phyloP scores from a whole-genome alignment of 2,329 filamentous ascomycete genomes.

The Helotiales sp. region DNA sequence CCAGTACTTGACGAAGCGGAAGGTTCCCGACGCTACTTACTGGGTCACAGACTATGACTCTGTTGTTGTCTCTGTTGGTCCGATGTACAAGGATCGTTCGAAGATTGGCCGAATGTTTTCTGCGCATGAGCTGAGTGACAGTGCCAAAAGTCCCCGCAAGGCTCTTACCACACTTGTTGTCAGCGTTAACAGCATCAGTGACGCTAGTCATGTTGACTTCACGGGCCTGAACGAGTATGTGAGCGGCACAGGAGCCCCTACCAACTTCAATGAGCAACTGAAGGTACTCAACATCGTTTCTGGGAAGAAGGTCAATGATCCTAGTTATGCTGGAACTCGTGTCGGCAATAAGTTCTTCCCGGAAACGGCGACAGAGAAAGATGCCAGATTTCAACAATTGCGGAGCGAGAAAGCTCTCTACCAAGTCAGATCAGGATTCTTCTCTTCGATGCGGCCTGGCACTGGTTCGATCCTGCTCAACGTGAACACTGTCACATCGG shows the following conservation, averaged over 20 bases:
- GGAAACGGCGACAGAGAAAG: too few species aligned
- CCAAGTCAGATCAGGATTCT: slow-evolving; percentile 7
- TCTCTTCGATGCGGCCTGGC: slow-evolving; percentile 17
- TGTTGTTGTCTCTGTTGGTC: background rate
- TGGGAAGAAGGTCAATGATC: slow-evolving; percentile 10
- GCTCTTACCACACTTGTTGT: background rate
- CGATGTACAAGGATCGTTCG: background rate
- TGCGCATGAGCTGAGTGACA: background rate
- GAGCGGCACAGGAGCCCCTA: background rate
- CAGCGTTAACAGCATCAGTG: background rate
- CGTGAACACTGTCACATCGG: slow-evolving; percentile 14
- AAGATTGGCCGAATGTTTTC: too few species aligned
- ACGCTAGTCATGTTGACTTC: background rate
- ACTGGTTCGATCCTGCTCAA: slow-evolving; percentile 12
- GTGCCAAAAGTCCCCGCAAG: background rate
- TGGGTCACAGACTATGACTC: slow-evolving; percentile 1
- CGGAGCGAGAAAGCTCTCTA: background rate
- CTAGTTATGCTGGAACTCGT: background rate
- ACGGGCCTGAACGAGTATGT: background rate
- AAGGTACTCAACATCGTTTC: slow-evolving; percentile 14
- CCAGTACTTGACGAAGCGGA: background rate
- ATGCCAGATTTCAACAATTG: background rate
- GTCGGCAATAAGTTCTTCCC: slow-evolving; percentile 14
- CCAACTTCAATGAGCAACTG: background rate
- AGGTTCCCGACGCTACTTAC: background rate